Percentiles rank a stretch among this genome's conserved stretches.
Conservation (phyloP, 2,329 filamentous ascomycete species). For the Geosmithia putterillii region DNA sequence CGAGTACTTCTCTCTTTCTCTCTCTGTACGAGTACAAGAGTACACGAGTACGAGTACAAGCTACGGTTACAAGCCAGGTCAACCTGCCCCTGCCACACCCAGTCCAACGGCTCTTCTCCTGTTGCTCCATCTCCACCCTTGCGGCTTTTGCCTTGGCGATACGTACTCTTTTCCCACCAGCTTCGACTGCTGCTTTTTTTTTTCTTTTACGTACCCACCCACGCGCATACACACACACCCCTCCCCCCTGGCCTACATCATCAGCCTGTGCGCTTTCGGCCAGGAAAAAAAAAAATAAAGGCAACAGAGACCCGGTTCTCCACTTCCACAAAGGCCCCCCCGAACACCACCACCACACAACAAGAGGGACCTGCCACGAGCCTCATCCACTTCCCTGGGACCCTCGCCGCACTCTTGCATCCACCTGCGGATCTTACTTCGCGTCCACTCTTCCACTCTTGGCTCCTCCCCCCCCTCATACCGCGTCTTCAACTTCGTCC, state of each 20-base stretch:
- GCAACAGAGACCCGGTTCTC: conserved; percentile 30
- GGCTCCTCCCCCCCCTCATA: not conserved
- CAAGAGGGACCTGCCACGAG: conserved; percentile 23
- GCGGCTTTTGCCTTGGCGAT: conserved; percentile 8
- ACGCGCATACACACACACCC: not conserved
- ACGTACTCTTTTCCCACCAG: not conserved
- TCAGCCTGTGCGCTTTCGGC: conserved; percentile 1
- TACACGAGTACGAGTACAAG: not conserved
- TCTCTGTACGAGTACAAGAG: no score
- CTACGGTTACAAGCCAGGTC: not conserved
- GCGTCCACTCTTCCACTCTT: not conserved
- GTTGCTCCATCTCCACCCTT: conserved; percentile 4
- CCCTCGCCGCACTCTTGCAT: conserved; percentile 11
- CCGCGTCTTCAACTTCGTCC: not conserved
- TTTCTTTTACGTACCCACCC: not conserved
- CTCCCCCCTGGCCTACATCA: not conserved
- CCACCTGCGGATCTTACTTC: conserved; percentile 4
- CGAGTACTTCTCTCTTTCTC: no score
- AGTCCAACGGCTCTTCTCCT: not conserved
- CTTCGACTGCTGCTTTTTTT: not conserved
- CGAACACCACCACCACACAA: conserved; percentile 26
- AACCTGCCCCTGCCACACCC: not conserved
- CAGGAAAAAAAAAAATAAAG: conserved; percentile 23
- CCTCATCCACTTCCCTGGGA: conserved; percentile 25
- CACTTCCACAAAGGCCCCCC: conserved; percentile 30